Evolutionary conservation across 2,329 filamentous ascomycete species (phyloP), one percentile per base, ranked within the genome.

Genomic region (Curvularia verruculosa): DNA sequence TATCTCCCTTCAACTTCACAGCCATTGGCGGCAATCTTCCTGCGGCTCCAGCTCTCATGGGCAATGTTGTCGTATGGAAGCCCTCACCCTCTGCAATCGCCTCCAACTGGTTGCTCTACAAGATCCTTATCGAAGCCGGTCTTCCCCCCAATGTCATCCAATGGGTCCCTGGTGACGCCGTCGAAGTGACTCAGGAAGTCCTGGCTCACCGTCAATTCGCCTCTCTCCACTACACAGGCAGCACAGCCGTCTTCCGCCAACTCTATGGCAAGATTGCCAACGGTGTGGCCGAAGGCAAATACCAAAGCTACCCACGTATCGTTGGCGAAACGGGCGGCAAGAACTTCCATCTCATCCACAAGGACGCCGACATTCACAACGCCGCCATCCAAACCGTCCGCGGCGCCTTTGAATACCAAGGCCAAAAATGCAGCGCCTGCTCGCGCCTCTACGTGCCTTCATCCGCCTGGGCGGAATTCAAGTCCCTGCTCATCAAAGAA

Each of bases 51-150:
- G 92, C 92, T 0, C 81, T 97, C 53, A 88, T 97, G 82, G 93
- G 93, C 56, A 98, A 98, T 77, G 94, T 97, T 1, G 92, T 96
- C 4, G 80, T 98, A 45, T 98, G 93, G 93, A 98, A 98, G 83
- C 93, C 93, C n/a, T 95, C 91, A 13, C 91, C 94, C 66, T 89
- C 83, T 15, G 91, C 93, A 36, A 90, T 97, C 61, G 89, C 89
- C n/a, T 92, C 90, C 61, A 96, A 93, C 82, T 96, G 90, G 87
- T 82, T 98, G 54, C 82, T 96, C 43, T 93, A 96, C 82, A 85
- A 93, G 75, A 96, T 97, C 75, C 84, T 98, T 15, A 81, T 95
- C 24, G 94, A 98, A 80, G 92, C 94, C 26, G 94, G 94, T 39
- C 85, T 98, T 49, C 94, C 94, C 37, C 86, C 87, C 69, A 87